These are phyloP conservation scores for Solanum ahanhuiri DNA, from an alignment of 257 asterid genomes.

Conservation along the genomic window DNA sequence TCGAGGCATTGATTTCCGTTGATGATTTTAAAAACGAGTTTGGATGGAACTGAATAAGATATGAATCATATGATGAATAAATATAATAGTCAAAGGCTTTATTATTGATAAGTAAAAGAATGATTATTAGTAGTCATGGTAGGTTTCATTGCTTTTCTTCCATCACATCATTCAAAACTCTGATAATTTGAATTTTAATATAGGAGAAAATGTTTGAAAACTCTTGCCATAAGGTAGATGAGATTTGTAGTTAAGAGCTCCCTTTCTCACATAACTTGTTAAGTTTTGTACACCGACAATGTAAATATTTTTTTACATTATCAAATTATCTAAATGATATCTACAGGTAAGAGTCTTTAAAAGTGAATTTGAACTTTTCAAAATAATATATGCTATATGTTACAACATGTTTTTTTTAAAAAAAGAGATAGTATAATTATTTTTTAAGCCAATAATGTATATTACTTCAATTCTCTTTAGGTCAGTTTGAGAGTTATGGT, in stretches of 20 bases:
- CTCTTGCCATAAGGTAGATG: neutral
- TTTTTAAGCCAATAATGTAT: neutral
- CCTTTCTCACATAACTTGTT: neutral
- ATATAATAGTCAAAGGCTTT: neutral
- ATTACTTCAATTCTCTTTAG: neutral
- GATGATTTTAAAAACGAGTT: conserved; percentile 10
- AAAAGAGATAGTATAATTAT: neutral
- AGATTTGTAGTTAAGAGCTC: neutral
- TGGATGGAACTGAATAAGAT: neutral
- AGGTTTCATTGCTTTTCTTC: neutral
- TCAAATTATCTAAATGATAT: neutral
- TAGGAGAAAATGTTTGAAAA: neutral
- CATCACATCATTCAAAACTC: neutral
- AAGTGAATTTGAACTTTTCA: neutral
- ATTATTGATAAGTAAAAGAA: neutral
- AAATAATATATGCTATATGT: neutral
- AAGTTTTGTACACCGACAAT: neutral
- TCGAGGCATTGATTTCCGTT: conserved; percentile 11
- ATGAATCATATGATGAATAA: neutral
- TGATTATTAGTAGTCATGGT: neutral
- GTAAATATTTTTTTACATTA: neutral
- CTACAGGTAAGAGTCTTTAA: neutral
- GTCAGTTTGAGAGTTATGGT: neutral
- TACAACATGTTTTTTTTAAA: neutral
- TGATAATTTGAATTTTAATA: neutral